Conservation (phyloP, 1,139 yeast species). For the Candida labiduridarum region DNA sequence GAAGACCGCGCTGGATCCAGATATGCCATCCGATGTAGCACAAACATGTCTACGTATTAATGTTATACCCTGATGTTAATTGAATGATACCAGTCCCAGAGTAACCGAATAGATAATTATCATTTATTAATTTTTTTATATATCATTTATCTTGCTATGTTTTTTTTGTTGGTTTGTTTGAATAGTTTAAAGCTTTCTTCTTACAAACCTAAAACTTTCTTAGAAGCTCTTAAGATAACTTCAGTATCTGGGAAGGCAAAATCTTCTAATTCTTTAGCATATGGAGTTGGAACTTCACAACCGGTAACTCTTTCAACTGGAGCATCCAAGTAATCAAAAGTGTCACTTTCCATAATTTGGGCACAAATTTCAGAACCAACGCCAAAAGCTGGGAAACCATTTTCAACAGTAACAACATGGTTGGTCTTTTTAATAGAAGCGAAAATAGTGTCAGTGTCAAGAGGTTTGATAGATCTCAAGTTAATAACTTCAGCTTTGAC, state of each 20-base stretch:
- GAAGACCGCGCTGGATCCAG: too few species aligned
- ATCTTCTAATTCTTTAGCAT: slow-evolving; percentile 94
- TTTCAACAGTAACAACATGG: slow-evolving; percentile 94
- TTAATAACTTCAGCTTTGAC: slow-evolving; percentile 92
- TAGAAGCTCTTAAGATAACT: slow-evolving; percentile 86
- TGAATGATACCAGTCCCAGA: not conserved
- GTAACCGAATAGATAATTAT: not conserved
- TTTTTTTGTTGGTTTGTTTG: not conserved
- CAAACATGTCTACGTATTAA: not conserved
- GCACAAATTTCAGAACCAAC: slow-evolving; percentile 98
- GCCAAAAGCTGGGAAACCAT: slow-evolving; percentile 98
- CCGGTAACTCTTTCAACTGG: slow-evolving; percentile 99
- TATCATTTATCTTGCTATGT: not conserved
- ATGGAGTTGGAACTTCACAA: slow-evolving; percentile 99
- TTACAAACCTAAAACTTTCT: slow-evolving; percentile 79
- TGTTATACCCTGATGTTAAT: not conserved
- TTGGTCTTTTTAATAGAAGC: slow-evolving; percentile 94
- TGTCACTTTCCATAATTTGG: slow-evolving; percentile 97
- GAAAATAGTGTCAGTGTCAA: slow-evolving; percentile 85
- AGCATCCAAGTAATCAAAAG: slow-evolving; percentile 97
- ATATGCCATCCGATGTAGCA: not conserved
- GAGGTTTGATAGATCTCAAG: slow-evolving; percentile 95
- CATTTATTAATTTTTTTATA: slow-evolving; percentile 1
- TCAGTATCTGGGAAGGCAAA: slow-evolving; percentile 98
- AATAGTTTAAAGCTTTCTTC: not conserved